Percentiles rank a stretch among this genome's conserved stretches.
These are phyloP conservation scores for Lyophyllum semitale DNA, from an alignment of 768 basidiomycete species.

Conservation along the genomic window DNA sequence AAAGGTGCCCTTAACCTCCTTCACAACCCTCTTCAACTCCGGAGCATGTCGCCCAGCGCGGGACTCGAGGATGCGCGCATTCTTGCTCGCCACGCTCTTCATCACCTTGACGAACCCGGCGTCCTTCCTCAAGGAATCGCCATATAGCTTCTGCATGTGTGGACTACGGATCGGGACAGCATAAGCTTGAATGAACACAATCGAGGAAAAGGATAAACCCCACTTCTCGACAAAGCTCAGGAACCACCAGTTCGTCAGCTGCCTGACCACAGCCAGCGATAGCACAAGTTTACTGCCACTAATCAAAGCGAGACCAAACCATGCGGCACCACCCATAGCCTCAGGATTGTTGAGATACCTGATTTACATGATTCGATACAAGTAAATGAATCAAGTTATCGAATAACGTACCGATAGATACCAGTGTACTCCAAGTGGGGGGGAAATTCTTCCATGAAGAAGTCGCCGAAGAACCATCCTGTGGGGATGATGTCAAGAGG, in stretches of 20 bases:
- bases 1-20: constrained; percentile 91
- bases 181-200: constrained; percentile 1
- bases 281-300: constrained; percentile 93
- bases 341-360: constrained; percentile 96
- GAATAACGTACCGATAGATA: constrained; percentile 76
- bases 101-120: constrained; percentile 99
- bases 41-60: constrained; percentile 82
- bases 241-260: constrained; percentile 96
- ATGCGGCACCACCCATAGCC: constrained; percentile 92
- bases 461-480: constrained; percentile 99
- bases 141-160: constrained; percentile 98
- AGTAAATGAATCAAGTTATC: neutral
- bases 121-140: constrained; percentile 89
- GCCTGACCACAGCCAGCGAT: constrained; percentile 77
- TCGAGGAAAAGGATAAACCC: constrained; percentile 26
- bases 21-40: constrained; percentile 75
- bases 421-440: constrained; percentile 92
- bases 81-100: constrained; percentile 86
- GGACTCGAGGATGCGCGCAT: constrained; percentile 73
- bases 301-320: constrained; percentile 91
- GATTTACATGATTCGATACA: neutral
- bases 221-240: constrained; percentile 89
- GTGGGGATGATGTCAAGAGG: neutral
- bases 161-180: constrained; percentile 53
- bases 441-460: constrained; percentile 94